Evolutionary conservation across 257 asterid species (phyloP), one percentile per base, ranked within the genome.

Genomic region (Forsythia viridissima): DNA sequence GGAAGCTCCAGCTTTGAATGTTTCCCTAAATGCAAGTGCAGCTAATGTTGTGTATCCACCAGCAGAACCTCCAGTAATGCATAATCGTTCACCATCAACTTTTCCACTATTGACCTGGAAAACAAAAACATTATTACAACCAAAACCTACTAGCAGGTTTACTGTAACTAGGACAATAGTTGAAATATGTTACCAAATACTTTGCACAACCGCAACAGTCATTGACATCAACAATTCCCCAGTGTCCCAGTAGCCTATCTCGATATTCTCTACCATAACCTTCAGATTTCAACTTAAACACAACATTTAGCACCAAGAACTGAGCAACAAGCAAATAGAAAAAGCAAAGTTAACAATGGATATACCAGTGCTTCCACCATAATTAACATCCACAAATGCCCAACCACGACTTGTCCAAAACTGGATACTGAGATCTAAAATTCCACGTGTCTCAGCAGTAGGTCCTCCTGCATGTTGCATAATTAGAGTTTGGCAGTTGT

Each of bases 321-420:
- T 11, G n/a, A 70, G 5, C 9, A 8, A 18, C 40, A 24, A 63
- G 8, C 13, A 11, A 63, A 24, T 20, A 46, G 37, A 59, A 51
- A 57, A 36, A 15, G 46, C 12, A 41, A 48, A 65, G 67, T 24
- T 39, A 46, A 48, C 21, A 44, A 38, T 1, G 5, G 11, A 57
- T 65, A 39, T 91, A 95, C 99, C 99, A 57, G 97, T 86, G 87
- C 99, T 95, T 86, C 99, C 99, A 78, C 99, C 99, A 78, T 95
- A 95, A 88, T 95, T 95, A 77, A 95, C 99, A 88, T 95, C 99
- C 77, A 92, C 98, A 77, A 89, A 86, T 72, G 98, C 99, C 99
- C 98, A 95, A 80, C 99, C 99, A 48, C 97, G 97, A 86, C 99
- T 93, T 72, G 99, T 95, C 99, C 98, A 95, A 83, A 87, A 95